Evolutionary conservation across 164 flowering plant species (phyloP).

Genomic region (Echeveria elegans): DNA sequence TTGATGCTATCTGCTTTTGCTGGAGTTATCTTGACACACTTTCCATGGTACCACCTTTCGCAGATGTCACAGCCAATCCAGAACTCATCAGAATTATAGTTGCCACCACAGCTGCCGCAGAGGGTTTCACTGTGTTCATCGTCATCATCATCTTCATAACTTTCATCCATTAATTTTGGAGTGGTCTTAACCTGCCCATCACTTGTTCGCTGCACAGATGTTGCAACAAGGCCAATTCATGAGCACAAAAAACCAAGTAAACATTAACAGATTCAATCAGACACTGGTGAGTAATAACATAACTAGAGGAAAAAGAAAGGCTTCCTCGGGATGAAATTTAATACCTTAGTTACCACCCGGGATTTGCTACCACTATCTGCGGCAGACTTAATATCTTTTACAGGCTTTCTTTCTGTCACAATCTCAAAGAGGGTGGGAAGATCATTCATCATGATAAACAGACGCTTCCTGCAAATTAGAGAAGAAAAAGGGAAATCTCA

Average conservation of each 20-base stretch:
- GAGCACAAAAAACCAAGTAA: background rate
- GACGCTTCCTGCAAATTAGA: slow-evolving; percentile 52
- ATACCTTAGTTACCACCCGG: slow-evolving; percentile 57
- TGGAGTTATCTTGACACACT: slow-evolving; percentile 10
- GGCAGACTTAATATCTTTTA: slow-evolving; percentile 62
- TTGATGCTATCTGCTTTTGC: slow-evolving; percentile 30
- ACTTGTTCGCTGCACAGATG: slow-evolving; percentile 46
- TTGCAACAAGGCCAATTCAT: background rate
- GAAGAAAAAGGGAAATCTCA: background rate
- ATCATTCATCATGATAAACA: slow-evolving; percentile 77
- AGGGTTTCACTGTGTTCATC: slow-evolving; percentile 77
- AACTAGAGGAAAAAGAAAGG: background rate
- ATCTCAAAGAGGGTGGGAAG: slow-evolving; percentile 85
- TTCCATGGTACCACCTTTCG: slow-evolving; percentile 5
- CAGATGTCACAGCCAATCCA: slow-evolving; percentile 37
- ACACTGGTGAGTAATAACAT: background rate
- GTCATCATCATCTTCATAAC: slow-evolving; percentile 71
- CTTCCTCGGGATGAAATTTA: background rate
- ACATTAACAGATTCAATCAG: background rate
- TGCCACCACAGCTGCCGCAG: slow-evolving; percentile 88
- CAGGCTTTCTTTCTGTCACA: slow-evolving; percentile 66
- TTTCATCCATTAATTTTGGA: slow-evolving; percentile 50
- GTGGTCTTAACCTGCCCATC: slow-evolving; percentile 73
- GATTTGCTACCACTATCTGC: slow-evolving; percentile 76
- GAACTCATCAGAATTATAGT: slow-evolving; percentile 36